Conservation (phyloP, 345 rosid genomes). For the Raphanus sativus region DNA sequence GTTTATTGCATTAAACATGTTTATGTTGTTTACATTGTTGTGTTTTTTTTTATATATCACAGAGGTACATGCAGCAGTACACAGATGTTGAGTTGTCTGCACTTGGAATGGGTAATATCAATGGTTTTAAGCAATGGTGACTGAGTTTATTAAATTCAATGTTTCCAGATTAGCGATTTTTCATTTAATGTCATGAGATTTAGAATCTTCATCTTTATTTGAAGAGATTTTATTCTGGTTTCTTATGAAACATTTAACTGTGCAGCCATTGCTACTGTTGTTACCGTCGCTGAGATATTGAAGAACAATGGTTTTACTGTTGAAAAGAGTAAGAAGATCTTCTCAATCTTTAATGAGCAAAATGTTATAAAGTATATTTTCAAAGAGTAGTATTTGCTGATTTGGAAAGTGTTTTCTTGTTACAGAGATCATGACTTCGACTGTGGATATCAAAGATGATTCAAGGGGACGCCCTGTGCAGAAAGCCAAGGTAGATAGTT, state of each 20-base stretch:
- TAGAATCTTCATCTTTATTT: neutral
- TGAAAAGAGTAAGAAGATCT: constrained; percentile 66
- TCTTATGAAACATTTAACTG: constrained; percentile 6
- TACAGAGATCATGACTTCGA: constrained; percentile 80
- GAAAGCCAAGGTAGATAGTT: constrained; percentile 67
- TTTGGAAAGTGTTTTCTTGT: neutral
- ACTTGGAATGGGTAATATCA: constrained; percentile 84
- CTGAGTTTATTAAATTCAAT: constrained; percentile 14
- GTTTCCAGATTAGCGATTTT: neutral
- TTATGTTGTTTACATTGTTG: constrained; percentile 4
- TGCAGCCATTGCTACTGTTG: constrained; percentile 92
- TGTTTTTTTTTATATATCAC: constrained; percentile 8
- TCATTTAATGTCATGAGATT: neutral
- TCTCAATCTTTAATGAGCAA: neutral
- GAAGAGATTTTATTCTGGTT: neutral
- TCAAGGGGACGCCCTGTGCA: constrained; percentile 74
- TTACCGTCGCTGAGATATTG: constrained; percentile 83
- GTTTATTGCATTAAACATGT: neutral
- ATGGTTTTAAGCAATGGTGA: neutral
- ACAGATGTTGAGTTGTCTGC: constrained; percentile 89
- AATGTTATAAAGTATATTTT: neutral
- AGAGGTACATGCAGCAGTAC: constrained; percentile 95
- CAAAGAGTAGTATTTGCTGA: neutral
- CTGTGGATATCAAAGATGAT: constrained; percentile 84
- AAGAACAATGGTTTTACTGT: constrained; percentile 89